phyloP scores from a whole-genome alignment of 2,329 filamentous ascomycete genomes.

The Escovopsis sp. region DNA sequence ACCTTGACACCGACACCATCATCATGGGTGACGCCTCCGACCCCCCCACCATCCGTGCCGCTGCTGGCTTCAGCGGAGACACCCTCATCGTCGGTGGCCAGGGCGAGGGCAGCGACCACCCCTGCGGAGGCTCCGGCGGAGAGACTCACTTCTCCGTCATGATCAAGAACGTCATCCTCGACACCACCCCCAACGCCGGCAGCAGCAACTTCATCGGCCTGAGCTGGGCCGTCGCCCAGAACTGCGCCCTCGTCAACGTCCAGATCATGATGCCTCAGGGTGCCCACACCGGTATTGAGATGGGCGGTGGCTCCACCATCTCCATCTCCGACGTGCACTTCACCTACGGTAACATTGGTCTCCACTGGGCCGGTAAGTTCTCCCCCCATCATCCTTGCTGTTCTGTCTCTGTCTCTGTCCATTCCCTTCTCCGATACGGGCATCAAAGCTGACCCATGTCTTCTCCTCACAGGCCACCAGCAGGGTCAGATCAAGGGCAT shows the following conservation, averaged over 20 bases:
- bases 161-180: constrained; percentile 10
- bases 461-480: constrained; percentile 1
- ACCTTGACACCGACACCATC: constrained; percentile 44
- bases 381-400: neutral
- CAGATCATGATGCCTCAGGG: constrained; percentile 6
- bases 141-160: constrained; percentile 11
- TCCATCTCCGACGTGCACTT: constrained; percentile 8
- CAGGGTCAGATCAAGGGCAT: constrained; percentile 6
- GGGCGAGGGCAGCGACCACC: constrained; percentile 5
- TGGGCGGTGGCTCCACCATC: constrained; percentile 8
- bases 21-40: constrained; percentile 62
- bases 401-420: too few relatives aligned
- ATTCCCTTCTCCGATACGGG: too few relatives aligned
- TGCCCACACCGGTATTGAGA: constrained; percentile 7
- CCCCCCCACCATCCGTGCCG: constrained; percentile 56
- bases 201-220: constrained; percentile 6
- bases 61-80: constrained; percentile 47
- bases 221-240: constrained; percentile 10
- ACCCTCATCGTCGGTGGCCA: constrained; percentile 9
- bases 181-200: constrained; percentile 8
- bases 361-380: constrained; percentile 9
- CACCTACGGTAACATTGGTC: constrained; percentile 8
- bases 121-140: constrained; percentile 7
- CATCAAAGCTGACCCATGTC: neutral
- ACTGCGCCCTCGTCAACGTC: constrained; percentile 10